Base-by-base conservation (phyloP, 2,329 filamentous ascomycete species). In the Aspergillus chevalieri region DNA sequence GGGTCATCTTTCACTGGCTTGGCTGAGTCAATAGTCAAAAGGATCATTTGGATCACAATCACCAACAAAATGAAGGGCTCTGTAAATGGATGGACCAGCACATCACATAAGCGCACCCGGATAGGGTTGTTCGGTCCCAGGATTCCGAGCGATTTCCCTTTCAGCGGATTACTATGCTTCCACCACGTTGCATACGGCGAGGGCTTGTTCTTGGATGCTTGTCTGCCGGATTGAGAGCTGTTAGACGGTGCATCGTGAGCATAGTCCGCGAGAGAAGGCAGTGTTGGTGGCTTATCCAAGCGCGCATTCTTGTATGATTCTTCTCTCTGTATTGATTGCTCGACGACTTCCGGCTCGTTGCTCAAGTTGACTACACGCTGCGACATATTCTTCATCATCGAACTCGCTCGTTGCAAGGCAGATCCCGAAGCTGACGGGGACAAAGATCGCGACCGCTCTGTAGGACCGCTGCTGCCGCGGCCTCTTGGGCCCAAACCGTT, bases 311-410 rank as follows among this genome's bases (percentile, higher is more conserved):
- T 59, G 73, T 84, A 58, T 12, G 62, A 65, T 49, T 68, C 66
- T 74, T 84, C 74, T 75, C 73, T 78, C 39, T 82, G 78, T 21
- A 84, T 78, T 46, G 81, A 83, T 54, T 86, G 83, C 65, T 95
- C 89, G 14, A 91, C 77, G 17, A 88, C 74, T 59, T 96, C 89
- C 4, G 85, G 86, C 62, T 97, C 93, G 65, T 95, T 95, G 70
- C 90, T 95, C 60, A 98, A 81, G 64, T 97, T 97, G 63, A 98
- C 93, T 49, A 98, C 91, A 74, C 93, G 89, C 73, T 96, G 91
- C 28, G 94, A 97, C 83, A 98, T 95, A 57, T 83, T 83, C 55
- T 86, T 81, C 69, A 91, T 82, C 59, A 90, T 88, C 7, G 86
- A 88, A 42, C 86, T 82, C 52, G 87, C 86, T 58, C 83, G 78